Percentiles rank a stretch among this genome's conserved stretches.
These are phyloP conservation scores for Trichosporon asahii DNA, from an alignment of 1,284 basidiomycete genomes.

Conservation along the genomic window DNA sequence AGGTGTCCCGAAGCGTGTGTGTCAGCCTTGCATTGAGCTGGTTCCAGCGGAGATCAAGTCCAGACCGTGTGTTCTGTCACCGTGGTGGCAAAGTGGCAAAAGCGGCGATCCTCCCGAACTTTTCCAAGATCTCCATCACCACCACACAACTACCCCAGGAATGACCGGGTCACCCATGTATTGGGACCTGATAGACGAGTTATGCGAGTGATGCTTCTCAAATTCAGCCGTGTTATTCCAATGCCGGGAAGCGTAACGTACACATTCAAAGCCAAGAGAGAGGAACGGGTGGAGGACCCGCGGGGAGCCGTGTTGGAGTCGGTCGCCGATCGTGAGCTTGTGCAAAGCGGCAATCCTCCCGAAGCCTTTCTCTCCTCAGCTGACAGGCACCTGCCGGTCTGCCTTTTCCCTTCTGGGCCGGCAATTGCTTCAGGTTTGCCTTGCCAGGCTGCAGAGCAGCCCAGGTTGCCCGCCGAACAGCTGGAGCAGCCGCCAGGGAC, in stretches of 20 bases:
- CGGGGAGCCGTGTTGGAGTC: background rate
- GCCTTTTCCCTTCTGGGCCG: background rate
- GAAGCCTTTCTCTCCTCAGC: background rate
- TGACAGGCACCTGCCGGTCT: background rate
- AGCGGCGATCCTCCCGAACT: conserved; percentile 3
- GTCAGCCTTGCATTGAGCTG: too few relatives aligned
- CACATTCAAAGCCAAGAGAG: background rate
- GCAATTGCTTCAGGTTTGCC: background rate
- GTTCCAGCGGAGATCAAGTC: background rate
- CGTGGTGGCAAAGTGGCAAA: background rate
- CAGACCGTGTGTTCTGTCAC: background rate
- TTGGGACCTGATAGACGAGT: background rate
- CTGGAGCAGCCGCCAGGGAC: background rate
- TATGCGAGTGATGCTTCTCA: background rate
- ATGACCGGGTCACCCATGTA: background rate
- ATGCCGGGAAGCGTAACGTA: background rate
- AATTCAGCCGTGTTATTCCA: background rate
- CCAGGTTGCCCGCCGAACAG: background rate
- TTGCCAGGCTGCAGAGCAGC: background rate
- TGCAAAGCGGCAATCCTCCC: conserved; percentile 5
- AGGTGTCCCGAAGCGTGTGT: background rate
- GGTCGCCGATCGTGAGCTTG: background rate
- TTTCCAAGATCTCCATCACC: background rate
- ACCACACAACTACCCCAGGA: background rate
- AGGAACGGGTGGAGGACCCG: background rate